Conservation (phyloP, 2,329 filamentous ascomycete genomes). For the Rachicladosporium sp. region DNA sequence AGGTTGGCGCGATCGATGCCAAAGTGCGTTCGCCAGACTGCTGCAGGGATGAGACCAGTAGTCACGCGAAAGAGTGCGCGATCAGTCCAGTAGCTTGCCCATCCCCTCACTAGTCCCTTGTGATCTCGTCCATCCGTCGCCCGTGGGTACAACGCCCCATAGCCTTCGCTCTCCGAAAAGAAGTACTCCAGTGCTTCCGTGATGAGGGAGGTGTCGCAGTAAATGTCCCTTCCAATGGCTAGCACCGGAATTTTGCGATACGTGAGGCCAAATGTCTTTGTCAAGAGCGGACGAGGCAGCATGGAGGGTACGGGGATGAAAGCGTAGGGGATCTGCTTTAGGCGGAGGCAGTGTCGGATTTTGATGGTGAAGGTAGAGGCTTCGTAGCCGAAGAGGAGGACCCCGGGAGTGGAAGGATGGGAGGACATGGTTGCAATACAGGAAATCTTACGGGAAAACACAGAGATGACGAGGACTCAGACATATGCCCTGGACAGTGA, state of each 20-base stretch:
- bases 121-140: slow-evolving; percentile 23
- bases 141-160: slow-evolving; percentile 24
- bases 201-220: slow-evolving; percentile 21
- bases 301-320: slow-evolving; percentile 3
- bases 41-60: slow-evolving; percentile 28
- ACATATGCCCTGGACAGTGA: too few relatives aligned
- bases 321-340: slow-evolving; percentile 49
- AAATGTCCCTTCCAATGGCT: slow-evolving; percentile 21
- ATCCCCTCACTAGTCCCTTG: slow-evolving; percentile 24
- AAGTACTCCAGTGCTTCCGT: slow-evolving; percentile 18
- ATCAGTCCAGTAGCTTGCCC: slow-evolving; percentile 31
- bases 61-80: slow-evolving; percentile 28
- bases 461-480: too few relatives aligned
- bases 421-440: too few relatives aligned
- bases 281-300: slow-evolving; percentile 7
- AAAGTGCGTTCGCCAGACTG: slow-evolving; percentile 28
- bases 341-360: slow-evolving; percentile 55
- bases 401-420: background rate
- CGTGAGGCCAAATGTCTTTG: slow-evolving; percentile 5
- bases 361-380: slow-evolving; percentile 53
- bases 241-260: slow-evolving; percentile 18
- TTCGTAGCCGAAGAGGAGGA: slow-evolving; percentile 52
- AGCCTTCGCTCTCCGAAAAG: slow-evolving; percentile 13
- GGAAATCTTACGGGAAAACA: too few relatives aligned
- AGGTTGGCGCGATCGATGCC: slow-evolving; percentile 26